These are phyloP conservation scores for Rhizophagus clarus DNA, from an alignment of 192 early-diverging fungal genomes.

Conservation along the genomic window DNA sequence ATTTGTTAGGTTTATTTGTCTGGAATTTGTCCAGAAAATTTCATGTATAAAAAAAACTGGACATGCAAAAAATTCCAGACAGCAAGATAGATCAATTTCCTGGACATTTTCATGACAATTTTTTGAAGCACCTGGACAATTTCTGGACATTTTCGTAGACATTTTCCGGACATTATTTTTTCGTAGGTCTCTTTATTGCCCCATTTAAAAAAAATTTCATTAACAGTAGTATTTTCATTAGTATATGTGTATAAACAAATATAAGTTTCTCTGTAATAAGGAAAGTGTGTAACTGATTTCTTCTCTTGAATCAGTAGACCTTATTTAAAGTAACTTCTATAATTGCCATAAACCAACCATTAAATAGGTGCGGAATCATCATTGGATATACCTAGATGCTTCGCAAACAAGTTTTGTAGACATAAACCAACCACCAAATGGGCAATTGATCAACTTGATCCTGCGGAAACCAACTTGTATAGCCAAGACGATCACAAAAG, in stretches of 20 bases:
- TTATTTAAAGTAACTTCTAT: constrained; percentile 14
- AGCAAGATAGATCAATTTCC: too few species aligned
- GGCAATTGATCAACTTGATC: background rate
- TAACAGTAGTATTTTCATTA: background rate
- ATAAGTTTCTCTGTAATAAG: constrained; percentile 5
- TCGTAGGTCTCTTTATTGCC: constrained; percentile 3
- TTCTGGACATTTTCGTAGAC: too few species aligned
- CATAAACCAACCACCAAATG: background rate
- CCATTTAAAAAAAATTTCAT: background rate
- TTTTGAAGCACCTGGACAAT: too few species aligned
- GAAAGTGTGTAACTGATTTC: background rate
- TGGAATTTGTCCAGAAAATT: too few species aligned
- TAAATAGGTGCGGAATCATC: background rate
- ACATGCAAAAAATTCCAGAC: too few species aligned
- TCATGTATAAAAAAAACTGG: too few species aligned
- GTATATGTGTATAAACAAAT: background rate
- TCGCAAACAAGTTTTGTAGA: background rate
- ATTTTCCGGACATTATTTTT: too few species aligned
- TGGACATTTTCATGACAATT: too few species aligned
- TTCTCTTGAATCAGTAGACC: background rate
- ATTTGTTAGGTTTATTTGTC: too few species aligned
- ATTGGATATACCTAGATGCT: background rate
- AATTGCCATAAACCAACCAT: background rate
- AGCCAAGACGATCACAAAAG: too few species aligned
- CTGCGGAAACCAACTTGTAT: too few species aligned